Conservation (phyloP, 257 asterid species). For the Petunia axillaris region DNA sequence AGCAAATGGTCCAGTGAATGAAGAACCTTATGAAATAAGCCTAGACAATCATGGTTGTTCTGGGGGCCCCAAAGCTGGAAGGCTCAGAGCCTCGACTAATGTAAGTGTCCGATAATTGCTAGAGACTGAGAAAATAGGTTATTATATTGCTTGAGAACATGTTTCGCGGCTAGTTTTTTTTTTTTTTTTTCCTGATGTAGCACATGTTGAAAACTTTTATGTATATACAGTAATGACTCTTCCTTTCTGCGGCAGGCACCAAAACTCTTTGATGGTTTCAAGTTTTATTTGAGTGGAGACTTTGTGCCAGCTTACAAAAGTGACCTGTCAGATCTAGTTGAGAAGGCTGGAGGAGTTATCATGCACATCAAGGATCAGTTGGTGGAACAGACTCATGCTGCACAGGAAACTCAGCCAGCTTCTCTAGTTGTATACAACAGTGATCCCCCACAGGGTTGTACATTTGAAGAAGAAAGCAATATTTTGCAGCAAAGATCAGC, state of each 20-base stretch:
- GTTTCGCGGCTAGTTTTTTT: not conserved
- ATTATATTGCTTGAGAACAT: not conserved
- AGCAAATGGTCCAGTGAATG: constrained; percentile 56
- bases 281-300: constrained; percentile 64
- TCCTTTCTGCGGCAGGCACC: constrained; percentile 56
- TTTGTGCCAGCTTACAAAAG: constrained; percentile 60
- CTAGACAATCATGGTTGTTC: constrained; percentile 77
- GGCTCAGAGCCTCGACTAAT: constrained; percentile 54
- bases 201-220: not conserved
- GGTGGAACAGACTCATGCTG: constrained; percentile 25
- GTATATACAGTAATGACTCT: not conserved
- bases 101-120: constrained; percentile 47
- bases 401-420: constrained; percentile 29
- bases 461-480: constrained; percentile 42
- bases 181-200: not conserved
- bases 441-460: constrained; percentile 44
- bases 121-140: not conserved
- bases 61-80: constrained; percentile 82
- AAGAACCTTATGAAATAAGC: constrained; percentile 75
- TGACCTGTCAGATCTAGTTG: constrained; percentile 64
- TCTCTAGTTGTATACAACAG: constrained; percentile 55
- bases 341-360: constrained; percentile 68
- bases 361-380: constrained; percentile 48
- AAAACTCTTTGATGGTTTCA: constrained; percentile 64
- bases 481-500: constrained; percentile 38